Evolutionary conservation across 176 grass and related monocot species (phyloP).

Genomic region (barley (Hordeum vulgare)): MorexV3_pseudomolecules_assembly NC_058523.1:510962391-510962890

Average conservation of each 20-base stretch:
- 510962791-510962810: not conserved
- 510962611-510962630: conserved; percentile 99
- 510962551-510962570: conserved; percentile 9
- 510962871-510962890: not conserved
- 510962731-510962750: conserved; percentile 10
- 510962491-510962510: conserved; percentile 77
- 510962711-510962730: conserved; percentile 22
- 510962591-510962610: conserved; percentile 96
- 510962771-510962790: conserved; percentile 9
- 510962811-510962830: not conserved
- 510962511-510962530: conserved; percentile 24
- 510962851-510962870: not conserved
- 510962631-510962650: conserved; percentile 95
- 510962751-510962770: conserved; percentile 20
- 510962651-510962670: conserved; percentile 88
- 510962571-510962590: conserved; percentile 96
- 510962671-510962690: conserved; percentile 86
- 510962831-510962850: conserved; percentile 2
- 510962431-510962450: conserved; percentile 95
- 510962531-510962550: conserved; percentile 4
- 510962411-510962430: conserved; percentile 98
- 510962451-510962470: conserved; percentile 98
- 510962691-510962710: conserved; percentile 40
- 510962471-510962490: conserved; percentile 95
- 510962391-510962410: conserved; percentile 30